Percentiles rank a stretch among this genome's conserved stretches.
phyloP scores from a whole-genome alignment of 2,329 filamentous ascomycete species.

The Phoma sp. region DNA sequence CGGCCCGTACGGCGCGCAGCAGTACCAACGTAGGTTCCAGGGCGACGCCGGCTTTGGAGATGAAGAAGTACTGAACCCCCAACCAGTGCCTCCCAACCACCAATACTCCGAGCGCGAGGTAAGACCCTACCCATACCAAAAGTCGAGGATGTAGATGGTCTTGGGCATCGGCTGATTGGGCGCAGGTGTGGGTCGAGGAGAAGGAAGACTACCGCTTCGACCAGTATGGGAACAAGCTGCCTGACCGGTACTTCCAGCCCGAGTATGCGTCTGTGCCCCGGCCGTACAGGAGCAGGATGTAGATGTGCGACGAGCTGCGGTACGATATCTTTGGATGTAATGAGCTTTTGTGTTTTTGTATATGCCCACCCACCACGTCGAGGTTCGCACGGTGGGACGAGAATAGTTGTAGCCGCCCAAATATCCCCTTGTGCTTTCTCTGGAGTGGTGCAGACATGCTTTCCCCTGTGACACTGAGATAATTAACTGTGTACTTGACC shows the following conservation, averaged over 20 bases:
- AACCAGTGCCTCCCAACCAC: conserved; percentile 43
- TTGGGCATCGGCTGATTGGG: neutral
- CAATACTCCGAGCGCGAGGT: conserved; percentile 45
- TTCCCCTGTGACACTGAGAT: too few species aligned
- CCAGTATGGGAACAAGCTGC: conserved; percentile 46
- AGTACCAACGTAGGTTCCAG: conserved; percentile 42
- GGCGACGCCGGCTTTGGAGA: conserved; percentile 49
- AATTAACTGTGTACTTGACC: too few species aligned
- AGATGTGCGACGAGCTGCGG: conserved; percentile 3
- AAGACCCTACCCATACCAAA: conserved; percentile 17
- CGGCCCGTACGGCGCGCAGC: conserved; percentile 37
- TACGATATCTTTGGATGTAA: conserved; percentile 16
- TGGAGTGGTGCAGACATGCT: neutral
- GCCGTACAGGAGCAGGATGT: conserved; percentile 40
- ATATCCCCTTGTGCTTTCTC: conserved; percentile 1
- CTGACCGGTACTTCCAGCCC: conserved; percentile 37
- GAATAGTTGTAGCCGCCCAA: conserved; percentile 1
- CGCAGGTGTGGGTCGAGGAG: conserved; percentile 47
- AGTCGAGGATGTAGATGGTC: neutral
- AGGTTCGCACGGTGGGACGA: neutral
- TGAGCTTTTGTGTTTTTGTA: conserved; percentile 21
- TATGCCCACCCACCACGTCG: conserved; percentile 5
- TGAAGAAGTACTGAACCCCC: conserved; percentile 46
- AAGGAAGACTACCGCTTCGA: conserved; percentile 47
- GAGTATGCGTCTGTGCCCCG: conserved; percentile 25